Conservation (phyloP, 2,329 filamentous ascomycete genomes). For the Colletotrichum paranaense region DNA sequence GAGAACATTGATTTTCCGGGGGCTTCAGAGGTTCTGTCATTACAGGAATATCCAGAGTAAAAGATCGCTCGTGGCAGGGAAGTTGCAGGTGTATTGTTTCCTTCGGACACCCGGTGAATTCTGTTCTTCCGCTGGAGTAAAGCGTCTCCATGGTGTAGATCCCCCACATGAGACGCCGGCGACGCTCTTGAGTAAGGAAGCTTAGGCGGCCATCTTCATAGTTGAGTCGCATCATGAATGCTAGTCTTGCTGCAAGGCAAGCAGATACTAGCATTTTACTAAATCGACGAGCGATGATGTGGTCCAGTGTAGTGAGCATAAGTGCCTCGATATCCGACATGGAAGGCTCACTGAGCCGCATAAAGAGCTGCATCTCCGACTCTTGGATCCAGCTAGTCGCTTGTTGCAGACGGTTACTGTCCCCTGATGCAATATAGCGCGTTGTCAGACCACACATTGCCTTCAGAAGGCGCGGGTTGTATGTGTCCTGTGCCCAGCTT, state of each 20-base stretch:
- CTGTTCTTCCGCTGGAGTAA: slow-evolving; percentile 23
- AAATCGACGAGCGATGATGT: slow-evolving; percentile 37
- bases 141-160: slow-evolving; percentile 36
- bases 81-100: slow-evolving; percentile 28
- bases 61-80: slow-evolving; percentile 22
- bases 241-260: slow-evolving; percentile 32
- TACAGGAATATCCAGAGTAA: slow-evolving; percentile 27
- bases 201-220: slow-evolving; percentile 35
- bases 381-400: slow-evolving; percentile 41
- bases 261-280: slow-evolving; percentile 39
- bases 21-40: slow-evolving; percentile 17
- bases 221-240: slow-evolving; percentile 39
- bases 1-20: neutral
- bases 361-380: slow-evolving; percentile 34
- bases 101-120: slow-evolving; percentile 23
- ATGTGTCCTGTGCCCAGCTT: slow-evolving; percentile 21
- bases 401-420: neutral
- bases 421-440: slow-evolving; percentile 15
- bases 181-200: slow-evolving; percentile 36
- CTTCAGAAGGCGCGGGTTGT: slow-evolving; percentile 25
- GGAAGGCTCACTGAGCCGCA: slow-evolving; percentile 26
- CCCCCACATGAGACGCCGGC: slow-evolving; percentile 39
- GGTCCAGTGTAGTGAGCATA: slow-evolving; percentile 37
- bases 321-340: slow-evolving; percentile 39
- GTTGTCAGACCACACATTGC: slow-evolving; percentile 30